Base-by-base conservation (phyloP, 1,284 basidiomycete species). In the Rhodotorula mucilaginosa region DNA sequence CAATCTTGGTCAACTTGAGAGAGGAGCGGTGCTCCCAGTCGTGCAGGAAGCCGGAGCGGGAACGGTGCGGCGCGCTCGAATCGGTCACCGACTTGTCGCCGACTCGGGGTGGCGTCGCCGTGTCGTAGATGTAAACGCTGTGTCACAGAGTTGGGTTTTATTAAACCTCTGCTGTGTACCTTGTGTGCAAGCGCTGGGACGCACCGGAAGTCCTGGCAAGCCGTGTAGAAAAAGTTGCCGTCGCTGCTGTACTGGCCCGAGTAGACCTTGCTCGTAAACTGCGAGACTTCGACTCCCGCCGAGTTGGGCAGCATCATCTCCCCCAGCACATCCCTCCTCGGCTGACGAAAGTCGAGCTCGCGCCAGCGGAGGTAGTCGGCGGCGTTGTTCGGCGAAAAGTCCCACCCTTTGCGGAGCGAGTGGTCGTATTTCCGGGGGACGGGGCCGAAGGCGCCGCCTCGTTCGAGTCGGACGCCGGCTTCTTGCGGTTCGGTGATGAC, bases 371-470 rank as follows among this genome's bases (percentile, higher is more conserved):
- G 69, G 51, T 61, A 64, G n/a, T 71, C 67, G 64, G 71, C 62
- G 3, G 72, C n/a, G 62, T 69, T 72, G 21, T 58, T 46, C 48
- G 65, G 68, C 21, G 63, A 21, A 52, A 65, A 66, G 51, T 68
- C 59, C 47, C 64, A 69, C 34, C 48, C 49, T 47, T 68, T 70
- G 15, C 65, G 69, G 34, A 54, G 39, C 57, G 51, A 58, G n/a
- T 58, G 31, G 49, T 60, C 56, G 56, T 72, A 44, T 63, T 62
- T 44, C 31, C 44, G 52, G 39, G 68, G 58, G 15, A 49, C 31
- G 65, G 86, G 83, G 10, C 95, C 94, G 81, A 97, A 98, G 67
- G 97, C 92, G 61, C 95, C 95, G 70, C 88, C 85, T 73, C 86
- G 85, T 8, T 92, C 84, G 13, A 98, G 84, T 61, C 87, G 85